Base-by-base conservation (phyloP, 1,284 basidiomycete species). In the Trametes sp. region DNA sequence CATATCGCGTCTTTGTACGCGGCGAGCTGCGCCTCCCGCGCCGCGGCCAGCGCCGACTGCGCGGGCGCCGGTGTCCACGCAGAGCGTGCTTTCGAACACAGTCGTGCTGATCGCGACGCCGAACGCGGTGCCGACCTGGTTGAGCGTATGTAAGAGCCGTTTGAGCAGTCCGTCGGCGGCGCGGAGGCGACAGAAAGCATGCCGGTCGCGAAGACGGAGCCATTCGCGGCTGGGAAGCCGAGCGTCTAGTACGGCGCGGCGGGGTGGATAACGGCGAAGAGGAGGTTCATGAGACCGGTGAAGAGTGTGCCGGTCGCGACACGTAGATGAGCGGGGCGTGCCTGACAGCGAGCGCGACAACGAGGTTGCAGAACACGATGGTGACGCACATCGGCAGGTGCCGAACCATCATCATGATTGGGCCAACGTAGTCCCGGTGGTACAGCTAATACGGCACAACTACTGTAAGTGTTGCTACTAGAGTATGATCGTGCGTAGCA, bases 191-290 rank as follows among this genome's bases (percentile, higher is more conserved):
- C 85, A 71, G 92, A 95, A 21, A 95, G 79, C 1, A 87, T 88
- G 1, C 92, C 93, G 1, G 86, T 81, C 0, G 92, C 81, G 73
- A 89, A 93, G 13, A 93, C 86, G 70, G 95, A 92, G 72, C 95
- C 93, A 64, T 89, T 81, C 41, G 93, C 87, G 0, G 89, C 86
- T 4, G 93, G 91, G 78, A 97, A 95, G 16, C 88, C 89, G 61
- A 85, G 91, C 1, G 87, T 86, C 93, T 93, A 96, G 74, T 91
- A 97, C 0, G 86, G 75, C 4, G 81, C 81, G 3, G 78, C 64
- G 0, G 87, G 83, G 16, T 85, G 71, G 61, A 94, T 88, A 6
- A 93, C 72, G 0, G 93, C 92, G 66, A 95, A 92, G 4, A 95
- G 79, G 31, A 95, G 76, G 61, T 85, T 86, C 0, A 90, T 89